phyloP scores from a whole-genome alignment of 192 early-diverging fungal species.

The Umbelopsis isabellina region DNA sequence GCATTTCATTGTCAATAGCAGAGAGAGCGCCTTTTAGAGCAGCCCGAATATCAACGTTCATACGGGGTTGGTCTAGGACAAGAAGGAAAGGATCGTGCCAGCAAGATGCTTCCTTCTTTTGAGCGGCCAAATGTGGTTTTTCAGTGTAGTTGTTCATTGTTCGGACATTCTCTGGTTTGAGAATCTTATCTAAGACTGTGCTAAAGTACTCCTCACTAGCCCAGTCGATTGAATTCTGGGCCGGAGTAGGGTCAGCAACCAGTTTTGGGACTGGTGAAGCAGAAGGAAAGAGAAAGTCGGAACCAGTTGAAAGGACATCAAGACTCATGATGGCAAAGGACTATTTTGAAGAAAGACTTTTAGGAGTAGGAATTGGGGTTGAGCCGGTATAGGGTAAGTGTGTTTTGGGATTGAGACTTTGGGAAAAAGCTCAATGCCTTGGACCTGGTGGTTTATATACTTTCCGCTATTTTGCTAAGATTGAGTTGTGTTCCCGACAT shows the following conservation, averaged over 20 bases:
- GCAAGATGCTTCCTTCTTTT: constrained; percentile 15
- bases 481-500: background rate
- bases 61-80: constrained; percentile 1
- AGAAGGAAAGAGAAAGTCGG: constrained; percentile 11
- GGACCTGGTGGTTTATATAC: no score
- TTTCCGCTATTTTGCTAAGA: no score
- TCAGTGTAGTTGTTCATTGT: constrained; percentile 1
- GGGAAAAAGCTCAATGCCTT: no score
- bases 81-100: constrained; percentile 20
- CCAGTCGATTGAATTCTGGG: constrained; percentile 20
- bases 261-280: constrained; percentile 14
- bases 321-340: background rate
- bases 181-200: constrained; percentile 14
- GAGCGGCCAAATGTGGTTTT: background rate
- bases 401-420: no score
- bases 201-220: constrained; percentile 13
- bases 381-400: background rate
- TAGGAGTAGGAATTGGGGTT: background rate
- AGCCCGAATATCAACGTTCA: constrained; percentile 21
- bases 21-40: constrained; percentile 31
- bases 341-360: background rate
- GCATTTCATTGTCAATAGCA: constrained; percentile 30
- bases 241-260: constrained; percentile 4
- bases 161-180: constrained; percentile 9
- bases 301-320: constrained; percentile 17